Percentiles rank a stretch among this genome's conserved stretches.
Evolutionary conservation across 768 basidiomycete species (phyloP).

Genomic region (Aureoboletus auriporus): DNA sequence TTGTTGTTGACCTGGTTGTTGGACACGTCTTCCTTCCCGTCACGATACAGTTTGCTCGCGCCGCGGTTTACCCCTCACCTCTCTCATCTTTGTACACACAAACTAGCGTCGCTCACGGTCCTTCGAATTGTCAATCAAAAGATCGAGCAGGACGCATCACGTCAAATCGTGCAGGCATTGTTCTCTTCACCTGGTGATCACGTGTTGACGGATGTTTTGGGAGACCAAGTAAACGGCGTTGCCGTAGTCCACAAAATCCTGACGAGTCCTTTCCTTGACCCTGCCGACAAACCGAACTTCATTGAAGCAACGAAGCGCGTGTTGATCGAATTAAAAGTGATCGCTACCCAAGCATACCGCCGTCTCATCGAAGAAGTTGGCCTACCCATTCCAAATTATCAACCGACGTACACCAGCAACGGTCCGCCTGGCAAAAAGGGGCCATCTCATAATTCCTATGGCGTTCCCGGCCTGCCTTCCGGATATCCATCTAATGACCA

Average conservation of each 20-base stretch:
- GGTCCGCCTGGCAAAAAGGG: slow-evolving; percentile 60
- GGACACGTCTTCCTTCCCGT: slow-evolving; percentile 91
- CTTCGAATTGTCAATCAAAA: slow-evolving; percentile 96
- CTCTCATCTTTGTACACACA: slow-evolving; percentile 96
- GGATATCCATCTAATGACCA: slow-evolving; percentile 83
- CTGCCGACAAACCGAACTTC: slow-evolving; percentile 60
- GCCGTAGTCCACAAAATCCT: slow-evolving; percentile 91
- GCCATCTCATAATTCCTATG: slow-evolving; percentile 49
- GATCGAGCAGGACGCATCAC: slow-evolving; percentile 84
- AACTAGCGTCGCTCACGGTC: slow-evolving; percentile 92
- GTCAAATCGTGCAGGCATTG: slow-evolving; percentile 81
- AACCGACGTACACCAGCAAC: slow-evolving; percentile 67
- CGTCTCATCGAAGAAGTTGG: slow-evolving; percentile 94
- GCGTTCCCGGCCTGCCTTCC: slow-evolving; percentile 71
- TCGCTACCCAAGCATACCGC: slow-evolving; percentile 91
- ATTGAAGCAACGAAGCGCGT: slow-evolving; percentile 89
- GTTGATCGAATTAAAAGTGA: slow-evolving; percentile 86
- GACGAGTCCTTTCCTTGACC: slow-evolving; percentile 81
- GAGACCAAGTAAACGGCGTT: slow-evolving; percentile 95
- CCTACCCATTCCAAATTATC: slow-evolving; percentile 82
- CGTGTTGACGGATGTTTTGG: slow-evolving; percentile 88
- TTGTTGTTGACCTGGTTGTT: slow-evolving; percentile 94
- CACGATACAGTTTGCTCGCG: slow-evolving; percentile 91
- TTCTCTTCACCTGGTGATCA: slow-evolving; percentile 90
- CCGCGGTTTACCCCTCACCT: slow-evolving; percentile 96